These are phyloP conservation scores for Coffea humblotiana DNA, from an alignment of 305 asterid genomes.

Conservation along the genomic window DNA sequence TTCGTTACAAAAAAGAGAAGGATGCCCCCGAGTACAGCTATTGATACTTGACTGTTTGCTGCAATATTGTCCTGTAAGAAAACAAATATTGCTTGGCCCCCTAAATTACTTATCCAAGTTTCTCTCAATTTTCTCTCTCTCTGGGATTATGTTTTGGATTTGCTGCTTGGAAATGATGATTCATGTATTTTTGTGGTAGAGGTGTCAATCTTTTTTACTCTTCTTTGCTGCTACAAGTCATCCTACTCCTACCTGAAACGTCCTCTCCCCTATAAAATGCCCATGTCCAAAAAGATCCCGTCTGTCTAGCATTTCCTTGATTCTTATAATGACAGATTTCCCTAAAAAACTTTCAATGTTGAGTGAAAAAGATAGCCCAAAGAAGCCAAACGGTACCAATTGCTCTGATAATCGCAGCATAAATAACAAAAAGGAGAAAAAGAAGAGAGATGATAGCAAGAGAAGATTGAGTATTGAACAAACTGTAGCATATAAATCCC, in stretches of 20 bases:
- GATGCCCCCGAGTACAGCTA: constrained; percentile 23
- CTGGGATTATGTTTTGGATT: not conserved
- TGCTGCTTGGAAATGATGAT: not conserved
- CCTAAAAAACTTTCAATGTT: constrained; percentile 26
- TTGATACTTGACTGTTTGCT: constrained; percentile 15
- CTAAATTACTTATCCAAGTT: not conserved
- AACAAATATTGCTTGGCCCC: not conserved
- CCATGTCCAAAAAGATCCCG: no score
- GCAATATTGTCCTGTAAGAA: not conserved
- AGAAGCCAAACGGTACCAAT: constrained; percentile 33
- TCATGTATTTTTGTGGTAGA: not conserved
- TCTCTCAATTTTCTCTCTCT: not conserved
- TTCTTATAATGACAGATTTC: not conserved
- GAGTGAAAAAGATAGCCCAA: constrained; percentile 59
- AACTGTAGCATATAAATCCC: constrained; percentile 71
- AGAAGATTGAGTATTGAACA: constrained; percentile 80
- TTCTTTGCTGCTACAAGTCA: not conserved
- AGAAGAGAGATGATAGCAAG: constrained; percentile 91
- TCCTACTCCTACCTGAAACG: no score
- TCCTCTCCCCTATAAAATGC: no score
- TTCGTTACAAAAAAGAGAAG: constrained; percentile 47
- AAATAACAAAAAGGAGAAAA: constrained; percentile 50
- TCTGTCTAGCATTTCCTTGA: no score
- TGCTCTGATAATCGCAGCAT: constrained; percentile 16
- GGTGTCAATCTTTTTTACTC: not conserved